Conservation (phyloP, 169 alveolate species). For the Condylostoma magnum region DNA sequence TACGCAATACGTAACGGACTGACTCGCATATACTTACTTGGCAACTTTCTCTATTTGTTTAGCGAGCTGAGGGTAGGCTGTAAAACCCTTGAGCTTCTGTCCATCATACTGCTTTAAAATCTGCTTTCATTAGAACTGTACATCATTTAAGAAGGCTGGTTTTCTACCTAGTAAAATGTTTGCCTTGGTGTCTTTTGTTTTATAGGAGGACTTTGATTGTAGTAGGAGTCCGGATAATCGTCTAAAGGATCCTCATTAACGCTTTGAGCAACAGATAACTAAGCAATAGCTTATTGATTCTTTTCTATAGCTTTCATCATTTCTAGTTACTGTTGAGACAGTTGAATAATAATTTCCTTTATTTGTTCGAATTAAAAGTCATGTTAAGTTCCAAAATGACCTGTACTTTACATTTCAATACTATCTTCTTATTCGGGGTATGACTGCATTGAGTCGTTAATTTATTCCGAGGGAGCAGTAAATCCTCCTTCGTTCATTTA, state of each 20-base stretch:
- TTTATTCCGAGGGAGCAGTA: too few species aligned
- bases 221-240: too few species aligned
- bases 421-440: too few species aligned
- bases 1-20: slow-evolving; percentile 13
- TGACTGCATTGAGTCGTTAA: too few species aligned
- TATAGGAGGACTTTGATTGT: too few species aligned
- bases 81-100: neutral
- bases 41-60: slow-evolving; percentile 8
- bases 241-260: neutral
- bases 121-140: neutral
- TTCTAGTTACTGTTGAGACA: neutral
- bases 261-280: neutral
- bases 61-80: slow-evolving; percentile 26
- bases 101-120: neutral
- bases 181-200: too few species aligned
- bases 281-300: neutral
- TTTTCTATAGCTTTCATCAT: slow-evolving; percentile 13
- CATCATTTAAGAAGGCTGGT: neutral
- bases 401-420: too few species aligned
- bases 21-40: slow-evolving; percentile 25
- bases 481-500: too few species aligned
- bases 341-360: neutral
- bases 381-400: neutral
- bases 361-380: neutral
- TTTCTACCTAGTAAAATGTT: too few species aligned